Conservation (phyloP, 108 stramenopile species). For the Cyclotella sp. region DNA sequence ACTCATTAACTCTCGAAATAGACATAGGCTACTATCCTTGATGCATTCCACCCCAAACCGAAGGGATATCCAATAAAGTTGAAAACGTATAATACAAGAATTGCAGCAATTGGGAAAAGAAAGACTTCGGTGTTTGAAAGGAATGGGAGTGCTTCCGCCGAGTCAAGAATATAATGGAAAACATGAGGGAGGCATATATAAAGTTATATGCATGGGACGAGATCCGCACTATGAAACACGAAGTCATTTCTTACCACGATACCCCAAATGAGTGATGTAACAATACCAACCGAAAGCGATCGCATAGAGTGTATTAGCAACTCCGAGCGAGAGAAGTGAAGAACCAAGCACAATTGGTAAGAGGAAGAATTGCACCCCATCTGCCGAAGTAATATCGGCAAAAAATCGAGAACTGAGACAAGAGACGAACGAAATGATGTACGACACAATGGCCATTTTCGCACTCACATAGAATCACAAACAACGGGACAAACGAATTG, state of each 20-base stretch:
- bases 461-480: constrained; percentile 88
- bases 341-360: constrained; percentile 90
- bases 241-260: constrained; percentile 65
- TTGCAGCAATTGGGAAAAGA: constrained; percentile 92
- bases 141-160: constrained; percentile 81
- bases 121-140: constrained; percentile 95
- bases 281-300: constrained; percentile 91
- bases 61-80: constrained; percentile 89
- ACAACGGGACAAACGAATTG: constrained; percentile 96
- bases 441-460: background rate
- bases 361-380: constrained; percentile 95
- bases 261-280: constrained; percentile 97
- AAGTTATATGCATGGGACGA: background rate
- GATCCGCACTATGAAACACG: constrained; percentile 14
- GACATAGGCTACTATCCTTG: constrained; percentile 76
- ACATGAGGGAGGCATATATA: constrained; percentile 16
- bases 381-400: constrained; percentile 39
- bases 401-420: background rate
- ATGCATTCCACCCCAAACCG: constrained; percentile 87
- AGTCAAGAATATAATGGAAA: background rate
- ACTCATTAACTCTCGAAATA: constrained; percentile 63
- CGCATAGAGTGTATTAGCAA: constrained; percentile 93
- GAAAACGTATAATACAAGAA: constrained; percentile 74
- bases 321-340: constrained; percentile 76
- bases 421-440: constrained; percentile 6